Evolutionary conservation across 257 asterid genomes (phyloP).

Genomic region (Penstemon newberryi): DNA sequence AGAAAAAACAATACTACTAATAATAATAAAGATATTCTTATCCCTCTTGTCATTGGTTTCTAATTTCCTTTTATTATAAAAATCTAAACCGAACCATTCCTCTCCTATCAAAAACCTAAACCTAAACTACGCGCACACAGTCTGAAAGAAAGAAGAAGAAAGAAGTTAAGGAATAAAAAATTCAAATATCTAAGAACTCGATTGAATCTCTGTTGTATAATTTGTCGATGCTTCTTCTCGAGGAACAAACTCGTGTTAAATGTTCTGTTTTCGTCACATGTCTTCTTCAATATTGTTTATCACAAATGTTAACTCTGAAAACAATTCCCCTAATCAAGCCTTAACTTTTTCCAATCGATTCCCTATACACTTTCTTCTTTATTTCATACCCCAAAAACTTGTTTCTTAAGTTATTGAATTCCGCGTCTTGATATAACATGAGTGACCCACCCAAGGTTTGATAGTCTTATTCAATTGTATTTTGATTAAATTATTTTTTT

Average conservation of each 20-base stretch:
- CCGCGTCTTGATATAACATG: constrained; percentile 44
- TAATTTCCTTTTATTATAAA: no score
- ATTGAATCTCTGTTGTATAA: constrained; percentile 10
- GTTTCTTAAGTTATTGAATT: constrained; percentile 26
- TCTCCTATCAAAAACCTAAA: constrained; percentile 38
- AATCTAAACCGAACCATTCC: background rate
- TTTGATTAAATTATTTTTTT: constrained; percentile 1
- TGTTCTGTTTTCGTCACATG: constrained; percentile 60
- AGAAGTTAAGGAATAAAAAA: constrained; percentile 17
- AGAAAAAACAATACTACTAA: no score
- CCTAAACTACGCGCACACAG: constrained; percentile 36
- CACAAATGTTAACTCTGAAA: constrained; percentile 28
- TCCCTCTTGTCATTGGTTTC: no score
- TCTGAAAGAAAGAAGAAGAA: background rate
- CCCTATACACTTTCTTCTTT: constrained; percentile 38
- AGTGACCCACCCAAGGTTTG: constrained; percentile 64
- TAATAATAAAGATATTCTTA: no score
- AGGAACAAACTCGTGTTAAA: constrained; percentile 27
- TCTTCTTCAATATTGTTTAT: constrained; percentile 46
- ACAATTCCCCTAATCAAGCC: constrained; percentile 35
- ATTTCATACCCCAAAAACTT: constrained; percentile 31
- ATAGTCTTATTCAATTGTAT: background rate
- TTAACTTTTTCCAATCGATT: constrained; percentile 34
- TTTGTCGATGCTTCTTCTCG: constrained; percentile 51
- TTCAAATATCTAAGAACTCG: background rate